Evolutionary conservation across 2,329 filamentous ascomycete genomes (phyloP), one percentile per base, ranked within the genome.

Genomic region (Pseudogymnoascus sp.): DNA sequence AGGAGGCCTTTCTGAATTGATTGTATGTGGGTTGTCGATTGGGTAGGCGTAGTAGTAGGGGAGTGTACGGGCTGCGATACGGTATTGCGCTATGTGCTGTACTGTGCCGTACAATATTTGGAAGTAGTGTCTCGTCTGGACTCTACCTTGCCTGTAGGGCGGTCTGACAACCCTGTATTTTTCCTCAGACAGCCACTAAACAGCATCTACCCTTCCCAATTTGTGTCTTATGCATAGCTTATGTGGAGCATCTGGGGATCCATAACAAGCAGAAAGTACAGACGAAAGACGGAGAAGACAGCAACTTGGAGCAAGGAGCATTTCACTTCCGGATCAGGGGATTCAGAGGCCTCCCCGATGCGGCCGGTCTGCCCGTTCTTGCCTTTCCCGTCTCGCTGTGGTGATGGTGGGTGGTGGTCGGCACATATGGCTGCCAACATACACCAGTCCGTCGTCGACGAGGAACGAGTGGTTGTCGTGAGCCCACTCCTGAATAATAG

Each of bases 291-390:
- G 28, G 50, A 34, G 25, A 18, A 18, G 50, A 56, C 25, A 56
- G 28, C 25, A 56, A 18, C 25, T 34, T 34, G 28, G 28, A 34
- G 50, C 25, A 56, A 56, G 50, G 50, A 56, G n/a, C 50, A 56
- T 12, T 56, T 56, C 50, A 56, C 50, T 34, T 56, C 50, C 50
- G 50, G 50, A 56, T 56, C 50, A 56, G 50, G 50, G 50, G 50
- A 56, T 56, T 56, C 50, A 56, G 28, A 56, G 28, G 50, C 50
- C 50, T 56, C 50, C 50, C 50, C 8, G 5, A 56, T 56, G 50
- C 50, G 50, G 50, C 50, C 25, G 28, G 50, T 56, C 28, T 56
- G 50, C 50, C 16, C 21, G 31, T 34, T 16, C 37, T 38, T 7
- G n/a, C 12, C 28, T 6, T n/a, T 16, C 46, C 28, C 50, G n/a